phyloP scores from a whole-genome alignment of 495 filamentous ascomycete species.

The Trichoderma parareesei region DNA sequence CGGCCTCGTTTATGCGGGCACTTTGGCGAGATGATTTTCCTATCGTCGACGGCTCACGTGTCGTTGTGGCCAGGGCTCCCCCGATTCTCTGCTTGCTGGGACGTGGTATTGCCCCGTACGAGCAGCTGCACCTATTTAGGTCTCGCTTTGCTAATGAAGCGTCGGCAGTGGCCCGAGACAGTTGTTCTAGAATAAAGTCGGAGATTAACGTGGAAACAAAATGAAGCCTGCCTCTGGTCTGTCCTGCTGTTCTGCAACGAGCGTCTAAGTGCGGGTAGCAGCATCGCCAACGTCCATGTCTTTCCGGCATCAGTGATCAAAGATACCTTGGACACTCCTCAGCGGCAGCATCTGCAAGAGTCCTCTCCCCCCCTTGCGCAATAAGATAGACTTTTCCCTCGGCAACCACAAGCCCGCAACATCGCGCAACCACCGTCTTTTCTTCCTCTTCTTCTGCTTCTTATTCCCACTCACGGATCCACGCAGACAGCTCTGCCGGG shows the following conservation, averaged over 20 bases:
- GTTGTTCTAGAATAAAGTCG: not conserved
- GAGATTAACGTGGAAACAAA: not conserved
- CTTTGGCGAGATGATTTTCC: conserved; percentile 3
- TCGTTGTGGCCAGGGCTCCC: not conserved
- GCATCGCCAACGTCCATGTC: no score
- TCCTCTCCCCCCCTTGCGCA: no score
- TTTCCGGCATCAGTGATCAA: no score
- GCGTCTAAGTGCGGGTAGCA: no score
- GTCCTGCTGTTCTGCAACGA: not conserved
- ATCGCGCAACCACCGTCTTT: no score
- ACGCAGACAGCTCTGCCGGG: not conserved
- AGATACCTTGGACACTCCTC: no score
- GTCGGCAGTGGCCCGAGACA: not conserved
- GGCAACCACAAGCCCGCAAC: no score
- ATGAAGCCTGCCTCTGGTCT: not conserved
- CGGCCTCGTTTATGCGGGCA: not conserved
- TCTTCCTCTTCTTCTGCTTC: no score
- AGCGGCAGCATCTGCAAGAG: no score
- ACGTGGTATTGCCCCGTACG: not conserved
- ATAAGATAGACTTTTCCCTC: no score
- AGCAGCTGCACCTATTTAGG: not conserved
- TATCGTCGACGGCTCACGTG: not conserved
- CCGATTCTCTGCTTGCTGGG: not conserved
- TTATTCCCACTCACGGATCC: no score
- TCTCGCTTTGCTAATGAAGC: not conserved